Base-by-base conservation (phyloP, 768 basidiomycete genomes). In the Termitomyces sp. region DNA sequence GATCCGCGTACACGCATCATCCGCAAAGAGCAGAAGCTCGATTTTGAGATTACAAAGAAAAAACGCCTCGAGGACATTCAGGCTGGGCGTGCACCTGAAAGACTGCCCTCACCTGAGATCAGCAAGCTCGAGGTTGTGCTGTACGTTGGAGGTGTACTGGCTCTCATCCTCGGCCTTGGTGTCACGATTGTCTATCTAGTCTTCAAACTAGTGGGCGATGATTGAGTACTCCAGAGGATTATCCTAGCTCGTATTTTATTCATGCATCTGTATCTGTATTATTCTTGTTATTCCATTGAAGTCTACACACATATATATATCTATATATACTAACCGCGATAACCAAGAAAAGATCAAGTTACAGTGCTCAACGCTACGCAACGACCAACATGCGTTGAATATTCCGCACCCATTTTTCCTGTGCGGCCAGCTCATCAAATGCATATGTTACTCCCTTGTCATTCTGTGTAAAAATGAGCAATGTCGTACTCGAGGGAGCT, bases 1-100 rank as follows among this genome's bases (percentile, higher is more conserved):
- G 88, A 90, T 66, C 75, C 82, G 14, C 83, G 89, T 17, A 75
- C 83, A 2, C 68, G 68, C 3, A 74, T 88, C 28, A 69, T 80
- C 35, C 63, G 73, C 32, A 53, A 67, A 38, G 74, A 81, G 59
- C 72, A 82, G 59, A 68, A 76, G 59, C 70, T 71, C 50, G 74
- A 77, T 21, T 59, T 68, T 5, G 70, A 67, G 38, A 64, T 73
- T n/a, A 55, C 64, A 14, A 64, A 62, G 55, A 67, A 66, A 58
- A 65, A 65, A 51, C 69, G 70, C 10, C 44, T 69, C 5, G 69
- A 69, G 53, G 61, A 65, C 19, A 49, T 71, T 19, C 58, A 65
- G 12, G 60, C 63, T 21, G 64, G 62, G 21, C 11, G 58, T 26
- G 24, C 24, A 30, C 37, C 47, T 30, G 12, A 35, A 52, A 35